Evolutionary conservation across 495 filamentous ascomycete genomes (phyloP), one percentile per base, ranked within the genome.

Genomic region (Hyaloscypha finlandica): DNA sequence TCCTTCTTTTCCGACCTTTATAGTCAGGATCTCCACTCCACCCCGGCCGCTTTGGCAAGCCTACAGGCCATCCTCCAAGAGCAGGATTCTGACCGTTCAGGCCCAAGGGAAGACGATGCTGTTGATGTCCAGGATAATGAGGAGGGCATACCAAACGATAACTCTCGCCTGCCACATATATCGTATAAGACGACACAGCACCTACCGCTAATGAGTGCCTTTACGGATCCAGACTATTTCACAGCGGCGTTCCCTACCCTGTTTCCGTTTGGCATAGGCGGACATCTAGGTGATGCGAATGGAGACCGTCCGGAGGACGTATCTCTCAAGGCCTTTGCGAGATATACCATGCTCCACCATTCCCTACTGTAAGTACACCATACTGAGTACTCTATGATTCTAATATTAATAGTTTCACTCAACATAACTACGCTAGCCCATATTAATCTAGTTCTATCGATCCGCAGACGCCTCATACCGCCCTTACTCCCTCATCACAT

Each of bases 1-100:
- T 66, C 64, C 64, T 66, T 61, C 56, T 66, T 66, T 56, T 66
- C 64, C 39, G 56, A 66, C 56, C 64, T 66, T 59, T 56, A 66
- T 52, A 31, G 64, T 53, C 64, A 66, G 57, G 54, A 66, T 66
- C 64, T 53, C 64, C 22, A 66, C 64, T 66, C 64, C 35, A 61
- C 64, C 64, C 64, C 39, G 56, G 56, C 64, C 56, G 61, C 64
- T 66, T 59, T 66, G 37, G 64, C 64, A 66, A 66, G 64, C 56
- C 64, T 66, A 9, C 56, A 66, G 64, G 64, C 54, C 56, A 66
- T 66, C 48, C 64, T 64, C 61, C 48, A 64, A 56, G 61, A 64
- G 61, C 61, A 64, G 48, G 29, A 55, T 64, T 37, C 52, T 64
- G 52, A 37, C 52, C 25, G 51, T 57, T 64, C 52, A 16, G 30